Conservation (phyloP, 805 yeast genomes). For the Hemisphaericaspora nanyangensis region DNA sequence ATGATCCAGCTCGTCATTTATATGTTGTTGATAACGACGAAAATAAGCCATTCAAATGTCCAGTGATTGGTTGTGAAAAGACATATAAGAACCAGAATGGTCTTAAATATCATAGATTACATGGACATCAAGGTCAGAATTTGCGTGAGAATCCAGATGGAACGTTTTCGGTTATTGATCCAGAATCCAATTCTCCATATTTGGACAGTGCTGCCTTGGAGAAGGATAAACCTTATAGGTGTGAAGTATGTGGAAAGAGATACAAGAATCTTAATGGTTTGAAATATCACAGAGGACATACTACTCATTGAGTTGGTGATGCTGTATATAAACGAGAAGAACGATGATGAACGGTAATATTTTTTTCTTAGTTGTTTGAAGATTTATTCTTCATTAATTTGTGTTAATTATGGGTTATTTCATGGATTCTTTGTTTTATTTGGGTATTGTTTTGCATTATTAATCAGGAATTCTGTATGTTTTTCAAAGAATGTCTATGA, state of each 20-base stretch:
- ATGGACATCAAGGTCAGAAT: slow-evolving; percentile 96
- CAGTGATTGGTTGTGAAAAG: slow-evolving; percentile 97
- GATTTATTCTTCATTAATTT: neutral
- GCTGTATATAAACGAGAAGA: neutral
- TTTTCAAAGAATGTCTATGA: no score
- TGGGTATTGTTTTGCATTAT: no score
- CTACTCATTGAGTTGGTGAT: slow-evolving; percentile 75
- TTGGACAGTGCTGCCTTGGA: slow-evolving; percentile 94
- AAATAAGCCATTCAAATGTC: slow-evolving; percentile 93
- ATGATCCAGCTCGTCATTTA: slow-evolving; percentile 93
- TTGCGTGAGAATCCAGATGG: slow-evolving; percentile 90
- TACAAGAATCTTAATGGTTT: slow-evolving; percentile 94
- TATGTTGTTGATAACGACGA: slow-evolving; percentile 91
- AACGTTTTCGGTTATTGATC: slow-evolving; percentile 86
- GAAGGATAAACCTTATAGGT: slow-evolving; percentile 96
- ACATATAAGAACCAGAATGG: slow-evolving; percentile 98
- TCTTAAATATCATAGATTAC: slow-evolving; percentile 88
- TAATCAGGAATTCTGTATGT: no score
- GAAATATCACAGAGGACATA: slow-evolving; percentile 95
- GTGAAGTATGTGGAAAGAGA: slow-evolving; percentile 97
- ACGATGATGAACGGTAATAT: neutral
- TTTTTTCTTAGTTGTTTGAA: neutral
- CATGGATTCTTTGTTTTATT: neutral
- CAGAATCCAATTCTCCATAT: slow-evolving; percentile 81
- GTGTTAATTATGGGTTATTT: neutral